Base-by-base conservation (phyloP, 2,329 filamentous ascomycete genomes). In the Thelonectria rubi region DNA sequence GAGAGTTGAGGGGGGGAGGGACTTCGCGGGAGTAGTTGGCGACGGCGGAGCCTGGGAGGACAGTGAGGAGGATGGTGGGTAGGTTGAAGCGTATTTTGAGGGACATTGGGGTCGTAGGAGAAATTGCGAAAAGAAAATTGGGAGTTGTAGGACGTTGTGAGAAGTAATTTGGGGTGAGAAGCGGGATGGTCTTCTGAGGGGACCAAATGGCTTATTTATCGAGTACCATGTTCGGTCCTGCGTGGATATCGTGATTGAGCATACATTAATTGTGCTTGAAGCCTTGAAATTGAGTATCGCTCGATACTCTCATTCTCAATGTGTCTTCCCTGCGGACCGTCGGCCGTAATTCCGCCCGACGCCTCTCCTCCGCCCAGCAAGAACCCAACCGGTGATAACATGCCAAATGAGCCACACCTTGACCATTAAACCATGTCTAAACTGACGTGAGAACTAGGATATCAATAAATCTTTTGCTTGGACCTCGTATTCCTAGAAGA, bases 11-110 rank as follows among this genome's bases (percentile, higher is more conserved):
- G 7, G 11, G 5, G 20, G 17, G 26, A 18, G 40, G 18, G 42
- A 24, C 5, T n/a, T 21, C 10, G 55, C 57, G 57, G 6, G 57
- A 55, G 21, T 60, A 50, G 15, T 50, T 51, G 17, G 57, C 57
- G 3, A 60, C 39, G 26, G 45, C 57, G 39, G 57, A 49, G 7
- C 57, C 51, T 15, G 57, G 50, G 26, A 60, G 26, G 12, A 34
- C 51, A 34, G 57, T 43, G 20, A 60, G 57, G 18, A 60, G 6
- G 15, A 60, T 34, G 21, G 49, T 40, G 5, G 56, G 32, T 20
- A 34, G 34, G 45, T 60, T 49, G 51, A 60, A 60, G 40, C 57
- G 57, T 50, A 60, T 60, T 6, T 50, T 46, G 50, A 34, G 6
- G n/a, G 32, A 8, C 26, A 34, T 14, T 12, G 32, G 9, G 9